Base-by-base conservation (phyloP, 73 alveolate genomes). In the Tetrahymena elliotti region DNA sequence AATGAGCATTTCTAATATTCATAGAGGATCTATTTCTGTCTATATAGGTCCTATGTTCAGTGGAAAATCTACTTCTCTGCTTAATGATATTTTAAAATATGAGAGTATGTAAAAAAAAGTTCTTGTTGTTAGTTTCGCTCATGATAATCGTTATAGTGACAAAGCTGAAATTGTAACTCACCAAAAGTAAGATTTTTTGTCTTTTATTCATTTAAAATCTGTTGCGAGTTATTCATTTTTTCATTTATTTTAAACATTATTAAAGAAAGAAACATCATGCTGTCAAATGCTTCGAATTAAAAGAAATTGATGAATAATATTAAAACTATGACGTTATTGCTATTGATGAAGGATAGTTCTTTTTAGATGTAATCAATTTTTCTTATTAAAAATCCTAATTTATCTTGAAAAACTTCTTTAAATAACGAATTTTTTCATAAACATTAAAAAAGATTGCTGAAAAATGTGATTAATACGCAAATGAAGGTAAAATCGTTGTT, bases 271-370 rank as follows among this genome's bases (percentile, higher is more conserved):
- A 38, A 33, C 52, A 92, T 34, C 93, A 96, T 83, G 99, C 99
- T n/a, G 83, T 96, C 20, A 84, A 97, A 9, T 95, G 97, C 22
- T 83, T 84, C 8, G 40, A 41, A 27, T 94, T 98, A 83, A 35
- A 84, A 35, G 99, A 98, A 54, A 92, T 95, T 33, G 96, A 93
- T 38, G 98, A 95, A 33, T 92, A 38, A 36, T 95, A 98, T 53
- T 35, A 96, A 37, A 93, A 97, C 35, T 96, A 95, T 96, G 99
- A 99, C 95, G 99, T 99, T 33, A 98, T 99, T 93, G 99, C 99
- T n/a, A 98, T 99, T 35, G 99, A 99, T 94, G 99, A 99, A 96
- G 99, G 99, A 38, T 98, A 99, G 94, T 99, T 99, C 97, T 99
- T 98, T 97, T 95, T 97, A 10, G 99, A 98, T 95, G 96, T 98